A percentile compares a stretch with the other conserved stretches of the same genome.
These are phyloP conservation scores for Zasmidium citrigriseum DNA, from an alignment of 2,329 filamentous ascomycete genomes.

Conservation along the genomic window DNA sequence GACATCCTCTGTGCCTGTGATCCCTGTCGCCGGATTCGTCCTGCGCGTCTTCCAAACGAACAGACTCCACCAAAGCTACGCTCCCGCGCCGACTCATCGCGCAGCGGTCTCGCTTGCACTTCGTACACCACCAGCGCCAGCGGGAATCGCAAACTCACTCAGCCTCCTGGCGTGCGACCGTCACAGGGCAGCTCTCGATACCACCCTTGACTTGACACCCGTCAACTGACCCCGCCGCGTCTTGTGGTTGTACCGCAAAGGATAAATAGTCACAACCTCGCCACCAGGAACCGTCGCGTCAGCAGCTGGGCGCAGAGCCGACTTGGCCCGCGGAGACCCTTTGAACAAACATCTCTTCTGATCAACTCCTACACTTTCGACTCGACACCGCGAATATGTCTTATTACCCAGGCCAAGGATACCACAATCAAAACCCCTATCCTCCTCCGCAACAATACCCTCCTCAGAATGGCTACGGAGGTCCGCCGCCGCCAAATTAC, in stretches of 20 bases:
- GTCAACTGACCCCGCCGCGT: not conserved
- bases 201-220: not conserved
- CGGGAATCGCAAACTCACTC: not conserved
- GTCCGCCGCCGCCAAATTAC: conserved; percentile 11
- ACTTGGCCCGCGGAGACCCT: conserved; percentile 5
- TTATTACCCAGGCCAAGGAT: conserved; percentile 34
- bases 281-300: conserved; percentile 2
- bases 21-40: too few relatives aligned
- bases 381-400: conserved; percentile 24
- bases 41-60: not conserved
- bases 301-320: conserved; percentile 11
- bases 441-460: conserved; percentile 33
- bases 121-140: not conserved
- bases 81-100: not conserved
- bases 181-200: not conserved
- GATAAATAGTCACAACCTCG: conserved; percentile 8
- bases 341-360: not conserved
- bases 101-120: not conserved
- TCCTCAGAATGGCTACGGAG: conserved; percentile 10
- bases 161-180: conserved; percentile 5
- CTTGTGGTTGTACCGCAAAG: not conserved
- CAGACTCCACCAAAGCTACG: not conserved
- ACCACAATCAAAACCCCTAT: conserved; percentile 30
- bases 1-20: not conserved
- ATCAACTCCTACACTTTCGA: not conserved